Base-by-base conservation (phyloP, 306 rosid species). In the Sphenostylis stenocarpa region DNA sequence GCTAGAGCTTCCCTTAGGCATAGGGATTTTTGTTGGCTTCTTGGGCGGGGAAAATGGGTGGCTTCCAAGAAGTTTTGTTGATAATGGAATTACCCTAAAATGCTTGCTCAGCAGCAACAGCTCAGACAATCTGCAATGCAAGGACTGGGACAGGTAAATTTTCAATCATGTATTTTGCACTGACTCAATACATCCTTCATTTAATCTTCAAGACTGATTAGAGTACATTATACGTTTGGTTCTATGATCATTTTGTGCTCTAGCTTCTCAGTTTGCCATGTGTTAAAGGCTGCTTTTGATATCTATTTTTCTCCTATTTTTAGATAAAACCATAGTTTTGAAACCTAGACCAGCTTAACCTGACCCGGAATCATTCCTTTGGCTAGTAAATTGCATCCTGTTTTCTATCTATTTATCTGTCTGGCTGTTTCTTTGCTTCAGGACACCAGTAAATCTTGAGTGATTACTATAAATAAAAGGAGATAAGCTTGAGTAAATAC, bases 31-130 rank as follows among this genome's bases (percentile, higher is more conserved):
- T 16, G 5, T 14, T 31, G 66, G 12, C 43, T 61, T 61, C 44
- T 61, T 61, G 23, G 67, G 11, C 1, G 28, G 10, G 10, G 66
- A 29, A n/a, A 26, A 29, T 56, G 41, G 11, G 21, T 11, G 28
- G 39, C 13, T 21, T 28, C 2, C 20, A 58, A 58, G 49, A 45
- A 48, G 7, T 56, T 56, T 28, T 45, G 51, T 60, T 82, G 33
- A 65, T 72, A 72, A 77, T 66, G 64, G 17, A 47, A 41, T 34
- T 44, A 4, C 23, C n/a, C n/a, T n/a, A n/a, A 89, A 77, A 57
- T 94, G 64, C 91, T 94, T 79, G 91, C 95, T 60, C 98, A 90
- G 80, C 98, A 89, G 65, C 94, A 88, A 85, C 97, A 91, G 84
- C 80, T 79, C 57, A 86, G 97, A 82, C 98, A 94, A 73, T 77